Evolutionary conservation across 192 early-diverging fungal genomes (phyloP), one percentile per base, ranked within the genome.

Genomic region (Entomortierella beljakovae): DNA sequence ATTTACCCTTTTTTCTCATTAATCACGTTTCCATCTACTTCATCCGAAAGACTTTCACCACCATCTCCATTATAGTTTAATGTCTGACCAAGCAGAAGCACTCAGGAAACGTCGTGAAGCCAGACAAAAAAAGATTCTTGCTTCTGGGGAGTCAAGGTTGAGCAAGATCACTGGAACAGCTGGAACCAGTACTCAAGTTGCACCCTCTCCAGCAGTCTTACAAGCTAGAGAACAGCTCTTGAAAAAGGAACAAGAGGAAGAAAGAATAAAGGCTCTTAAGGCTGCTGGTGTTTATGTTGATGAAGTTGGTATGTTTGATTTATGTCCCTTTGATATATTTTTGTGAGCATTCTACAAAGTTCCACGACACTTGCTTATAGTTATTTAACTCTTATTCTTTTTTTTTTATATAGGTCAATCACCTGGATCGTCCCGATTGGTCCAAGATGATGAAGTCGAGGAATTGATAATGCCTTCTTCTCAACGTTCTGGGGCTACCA

Each of bases 51-150:
- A 8, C 49, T 5, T 25, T 50, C 16, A 16, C 49, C 6, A 16
- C 49, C 49, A 6, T 50, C 49, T 50, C 49, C 23, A 25, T 50
- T n/a, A 50, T 50, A 16, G n/a, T 23, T 42, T 2, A 9, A 77
- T 79, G 75, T 35, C 75, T 23, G 75, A 79, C 57, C 75, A 79
- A 31, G 75, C 75, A 55, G 75, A 79, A 64, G 29, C 65, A 23
- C 68, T 79, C 56, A 55, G 75, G 75, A 79, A 79, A 51, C 61
- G 75, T 29, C 61, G 75, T 32, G 75, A 79, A 38, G 75, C 75
- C 31, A 61, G 75, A 6, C 75, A 79, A 57, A 79, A 79, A 70
- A 79, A 79, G 68, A 79, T 79, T 70, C 67, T 79, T 31, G 75
- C 67, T 7, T 79, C 75, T 11, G 75, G 75, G 31, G 75, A 79